Evolutionary conservation across 2,329 filamentous ascomycete genomes (phyloP), one percentile per base, ranked within the genome.

Genomic region (Penicillium crustosum): DNA sequence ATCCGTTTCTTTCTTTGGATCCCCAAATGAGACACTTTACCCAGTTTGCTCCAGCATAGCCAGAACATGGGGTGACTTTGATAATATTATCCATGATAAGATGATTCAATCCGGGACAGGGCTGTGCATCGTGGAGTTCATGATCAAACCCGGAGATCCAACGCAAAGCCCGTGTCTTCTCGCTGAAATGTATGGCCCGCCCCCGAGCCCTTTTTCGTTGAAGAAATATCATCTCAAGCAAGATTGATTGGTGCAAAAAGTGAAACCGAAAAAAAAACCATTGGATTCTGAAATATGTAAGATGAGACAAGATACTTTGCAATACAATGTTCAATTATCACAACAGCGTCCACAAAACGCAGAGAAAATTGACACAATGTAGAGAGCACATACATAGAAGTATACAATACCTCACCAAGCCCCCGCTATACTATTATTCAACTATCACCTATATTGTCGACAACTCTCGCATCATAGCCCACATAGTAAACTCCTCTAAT

Each of bases 1-100:
- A 29, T 50, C 49, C 8, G 21, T 50, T 41, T 50, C 49, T 41
- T 50, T 50, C 49, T 41, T 50, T 10, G 49, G 49, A 6, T 3
- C 49, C 13, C 49, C 49, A 6, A 31, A 27, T 2, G 7, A 21
- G 2, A 41, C 49, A 21, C 15, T 5, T 31, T 50, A 50, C n/a
- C 49, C 49, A 12, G 49, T 50, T 19, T 41, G 6, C 6, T 17
- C 19, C 23, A 50, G 23, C 35, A 50, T 39, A 25, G 48, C 35
- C 17, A 39, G 48, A 29, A 50, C 36, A 27, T 50, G 36, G 35
- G 25, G 49, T 7, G 36, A 50, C 8, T 8, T 50, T 29, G 36
- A 29, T 15, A 17, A 6, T 3, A 41, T 41, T 19, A n/a, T 41
- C 23, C 17, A 41, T 6, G 49, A 41, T 19, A 23, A 33, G 35